Evolutionary conservation across 2,329 filamentous ascomycete genomes (phyloP).

Genomic region (Aspergillus sp.): DNA sequence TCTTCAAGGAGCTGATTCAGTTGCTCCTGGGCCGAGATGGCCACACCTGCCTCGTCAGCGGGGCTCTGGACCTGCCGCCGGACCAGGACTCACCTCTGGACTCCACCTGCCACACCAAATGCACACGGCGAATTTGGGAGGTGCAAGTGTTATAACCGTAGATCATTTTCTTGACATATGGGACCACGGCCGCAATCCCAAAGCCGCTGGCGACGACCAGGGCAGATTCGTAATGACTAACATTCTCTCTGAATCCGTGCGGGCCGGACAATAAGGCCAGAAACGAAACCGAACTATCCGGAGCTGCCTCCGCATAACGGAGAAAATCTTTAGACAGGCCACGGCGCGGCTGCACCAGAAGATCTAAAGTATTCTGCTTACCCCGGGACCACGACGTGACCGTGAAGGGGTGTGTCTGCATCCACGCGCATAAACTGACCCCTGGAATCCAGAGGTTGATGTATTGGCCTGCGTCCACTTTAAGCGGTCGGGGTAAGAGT

Average conservation of each 20-base stretch:
- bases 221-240: slow-evolving; percentile 33
- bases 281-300: slow-evolving; percentile 20
- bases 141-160: slow-evolving; percentile 33
- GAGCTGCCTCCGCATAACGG: slow-evolving; percentile 5
- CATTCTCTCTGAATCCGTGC: slow-evolving; percentile 27
- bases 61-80: too few species aligned
- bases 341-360: slow-evolving; percentile 30
- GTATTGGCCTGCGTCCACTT: slow-evolving; percentile 27
- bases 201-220: slow-evolving; percentile 34
- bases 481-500: slow-evolving; percentile 19
- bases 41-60: not conserved
- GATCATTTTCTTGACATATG: slow-evolving; percentile 39
- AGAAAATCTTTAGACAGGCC: slow-evolving; percentile 30
- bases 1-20: slow-evolving; percentile 24
- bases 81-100: slow-evolving; percentile 8
- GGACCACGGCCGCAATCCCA: slow-evolving; percentile 32
- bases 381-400: slow-evolving; percentile 26
- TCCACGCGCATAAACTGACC: slow-evolving; percentile 23
- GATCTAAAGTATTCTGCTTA: slow-evolving; percentile 27
- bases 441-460: slow-evolving; percentile 30
- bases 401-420: slow-evolving; percentile 26
- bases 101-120: slow-evolving; percentile 37
- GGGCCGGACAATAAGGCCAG: slow-evolving; percentile 33
- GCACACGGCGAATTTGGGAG: slow-evolving; percentile 25
- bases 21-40: slow-evolving; percentile 11